Percentiles rank a stretch among this genome's conserved stretches.
These are phyloP conservation scores for Suhomyces pyralidae DNA, from an alignment of 805 yeast species.

Conservation along the genomic window DNA sequence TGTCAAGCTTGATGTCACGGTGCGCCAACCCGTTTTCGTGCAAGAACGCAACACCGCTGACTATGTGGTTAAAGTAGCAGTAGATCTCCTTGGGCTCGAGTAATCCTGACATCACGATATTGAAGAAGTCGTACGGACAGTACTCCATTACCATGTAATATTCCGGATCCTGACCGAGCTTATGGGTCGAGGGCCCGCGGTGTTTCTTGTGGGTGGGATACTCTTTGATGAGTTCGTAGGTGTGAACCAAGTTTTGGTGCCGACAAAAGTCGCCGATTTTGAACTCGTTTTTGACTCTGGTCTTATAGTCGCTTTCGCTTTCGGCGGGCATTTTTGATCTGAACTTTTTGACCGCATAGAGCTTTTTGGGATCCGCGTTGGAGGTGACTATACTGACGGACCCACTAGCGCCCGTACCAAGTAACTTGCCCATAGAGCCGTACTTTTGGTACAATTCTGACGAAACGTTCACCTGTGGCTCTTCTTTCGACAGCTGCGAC, in stretches of 20 bases:
- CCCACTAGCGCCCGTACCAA: constrained; percentile 95
- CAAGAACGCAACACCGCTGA: constrained; percentile 69
- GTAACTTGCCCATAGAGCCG: constrained; percentile 62
- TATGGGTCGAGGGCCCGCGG: background rate
- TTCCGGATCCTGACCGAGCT: constrained; percentile 21
- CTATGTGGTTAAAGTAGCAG: constrained; percentile 82
- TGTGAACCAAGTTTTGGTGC: constrained; percentile 78
- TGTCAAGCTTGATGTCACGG: constrained; percentile 88
- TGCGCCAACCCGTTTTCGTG: constrained; percentile 88
- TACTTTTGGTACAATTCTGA: constrained; percentile 49
- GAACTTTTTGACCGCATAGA: constrained; percentile 87
- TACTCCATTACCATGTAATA: constrained; percentile 86
- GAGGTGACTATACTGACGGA: constrained; percentile 78
- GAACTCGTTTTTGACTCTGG: constrained; percentile 79
- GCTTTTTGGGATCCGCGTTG: constrained; percentile 46
- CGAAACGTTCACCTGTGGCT: constrained; percentile 5
- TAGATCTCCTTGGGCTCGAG: constrained; percentile 67
- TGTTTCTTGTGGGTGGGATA: constrained; percentile 3
- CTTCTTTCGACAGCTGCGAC: background rate
- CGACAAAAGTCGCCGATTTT: constrained; percentile 69
- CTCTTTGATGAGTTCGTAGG: constrained; percentile 76
- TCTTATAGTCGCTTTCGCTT: constrained; percentile 63
- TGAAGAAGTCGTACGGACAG: constrained; percentile 87
- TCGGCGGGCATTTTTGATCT: constrained; percentile 63
- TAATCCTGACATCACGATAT: constrained; percentile 85